Conservation (phyloP, 2,329 filamentous ascomycete genomes). For the Curvularia sp. region DNA sequence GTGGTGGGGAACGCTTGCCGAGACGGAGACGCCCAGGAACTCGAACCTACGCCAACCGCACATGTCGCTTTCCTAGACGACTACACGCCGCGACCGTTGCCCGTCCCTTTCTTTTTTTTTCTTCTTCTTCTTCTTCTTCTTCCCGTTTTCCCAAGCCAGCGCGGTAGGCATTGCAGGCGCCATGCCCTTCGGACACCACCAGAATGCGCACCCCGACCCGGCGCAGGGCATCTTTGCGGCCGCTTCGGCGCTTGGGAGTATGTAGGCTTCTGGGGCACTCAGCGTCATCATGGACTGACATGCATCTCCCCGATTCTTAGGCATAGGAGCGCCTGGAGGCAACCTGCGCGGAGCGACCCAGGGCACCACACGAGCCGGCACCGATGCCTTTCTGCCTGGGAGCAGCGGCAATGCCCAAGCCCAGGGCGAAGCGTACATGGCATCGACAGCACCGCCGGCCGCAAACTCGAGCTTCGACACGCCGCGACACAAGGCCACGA, state of each 20-base stretch:
- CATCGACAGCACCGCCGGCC: constrained; percentile 45
- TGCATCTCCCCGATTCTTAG: constrained; percentile 5
- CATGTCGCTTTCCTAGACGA: constrained; percentile 9
- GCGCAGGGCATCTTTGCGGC: constrained; percentile 56
- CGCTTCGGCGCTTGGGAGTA: constrained; percentile 55
- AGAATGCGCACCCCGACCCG: constrained; percentile 44
- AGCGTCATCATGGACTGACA: constrained; percentile 15
- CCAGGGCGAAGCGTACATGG: constrained; percentile 22
- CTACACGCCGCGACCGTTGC: constrained; percentile 21
- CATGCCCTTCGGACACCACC: constrained; percentile 52
- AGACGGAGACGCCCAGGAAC: constrained; percentile 19
- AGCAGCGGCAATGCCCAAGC: constrained; percentile 40
- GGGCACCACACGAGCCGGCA: constrained; percentile 54
- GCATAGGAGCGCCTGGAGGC: constrained; percentile 55
- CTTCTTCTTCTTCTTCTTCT: too few relatives aligned
- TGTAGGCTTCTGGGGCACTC: constrained; percentile 11
- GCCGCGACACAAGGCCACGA: constrained; percentile 56
- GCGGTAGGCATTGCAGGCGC: constrained; percentile 26
- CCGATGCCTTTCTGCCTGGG: constrained; percentile 54
- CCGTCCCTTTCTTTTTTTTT: constrained; percentile 8
- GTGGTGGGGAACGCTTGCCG: constrained; percentile 19
- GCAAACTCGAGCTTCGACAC: constrained; percentile 59
- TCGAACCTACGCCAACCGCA: constrained; percentile 16
- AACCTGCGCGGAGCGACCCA: constrained; percentile 51
- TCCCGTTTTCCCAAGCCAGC: constrained; percentile 10